Evolutionary conservation across 768 basidiomycete species (phyloP), one percentile per base, ranked within the genome.

Genomic region (Pleurotus salmoneostramineus): DNA sequence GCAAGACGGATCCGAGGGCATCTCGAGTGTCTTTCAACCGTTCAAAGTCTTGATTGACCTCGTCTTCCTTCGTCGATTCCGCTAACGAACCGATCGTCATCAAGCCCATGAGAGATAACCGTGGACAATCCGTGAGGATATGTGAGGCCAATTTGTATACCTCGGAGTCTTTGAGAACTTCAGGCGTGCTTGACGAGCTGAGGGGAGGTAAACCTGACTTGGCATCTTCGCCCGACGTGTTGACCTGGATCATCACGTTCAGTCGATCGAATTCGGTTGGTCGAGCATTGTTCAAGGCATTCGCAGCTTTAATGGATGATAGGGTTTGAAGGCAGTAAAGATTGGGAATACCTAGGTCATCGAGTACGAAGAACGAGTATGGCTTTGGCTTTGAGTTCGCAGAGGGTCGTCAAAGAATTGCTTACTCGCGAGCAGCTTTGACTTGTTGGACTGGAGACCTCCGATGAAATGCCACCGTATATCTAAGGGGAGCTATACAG

Each of bases 381-480:
- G 27, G n/a, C 17, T 46, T 33, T 32, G 12, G 21, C 35, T 55
- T n/a, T 58, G 47, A 50, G 46, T 42, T 31, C 6, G 37, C 42
- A 37, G 48, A n/a, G 21, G 21, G 21, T 27, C 21, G 21, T 27
- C 21, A 27, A 37, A 27, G 50, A 21, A 12, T 51, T 37, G 65
- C 68, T 66, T 78, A 94, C 95, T 74, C 34, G 95, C 93, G 12
- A 96, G 81, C n/a, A 76, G 74, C 72, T 95, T 98, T 33, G 88
- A 85, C 71, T 98, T 98, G 72, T 98, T 98, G 10, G 91, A 91
- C 68, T 98, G 95, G 15, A 98, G 73, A 2, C 88, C 84, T 5
- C 96, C 96, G 63, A 98, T 96, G 69, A 96, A 98, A 73, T 98
- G 96, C 96, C 96, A 98, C 60, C 88, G 81, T 63, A 98, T 93